Base-by-base conservation (phyloP, 1,284 basidiomycete species). In the Pseudozyma hubeiensis region DNA sequence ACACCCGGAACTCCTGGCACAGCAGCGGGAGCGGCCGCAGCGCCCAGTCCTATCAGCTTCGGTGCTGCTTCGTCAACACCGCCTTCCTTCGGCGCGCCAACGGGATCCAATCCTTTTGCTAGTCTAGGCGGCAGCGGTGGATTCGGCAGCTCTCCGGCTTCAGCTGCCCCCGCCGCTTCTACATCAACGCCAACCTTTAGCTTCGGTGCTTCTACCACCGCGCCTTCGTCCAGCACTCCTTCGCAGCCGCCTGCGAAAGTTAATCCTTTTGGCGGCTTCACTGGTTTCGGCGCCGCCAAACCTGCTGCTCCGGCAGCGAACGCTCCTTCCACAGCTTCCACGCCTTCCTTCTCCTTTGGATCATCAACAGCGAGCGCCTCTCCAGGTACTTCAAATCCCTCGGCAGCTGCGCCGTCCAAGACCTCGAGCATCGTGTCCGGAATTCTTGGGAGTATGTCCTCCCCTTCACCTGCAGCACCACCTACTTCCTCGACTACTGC, bases 261-360 rank as follows among this genome's bases (percentile, higher is more conserved):
- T 2, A 67, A 73, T 33, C 64, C 70, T 3, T 68, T 73, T 19
- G 64, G 60, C n/a, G 57, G 59, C 33, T 60, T 73, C 50, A 49
- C 60, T 2, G 64, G 63, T 7, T 60, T 64, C 11, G 59, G 60
- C 14, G 56, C 64, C 31, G 67, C 57, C 29, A 69, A 64, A 35
- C 48, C 63, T 34, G 59, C 53, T 48, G 50, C 50, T 31, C 35
- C 67, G 7, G 37, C 67, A 4, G 45, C 57, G 11, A 44, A 14
- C 35, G 7, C 63, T 41, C 17, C 53, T 7, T 33, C 64, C 0
- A 17, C 64, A 40, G 37, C 61, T 7, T 43, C 64, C 2, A 35
- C 64, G 0, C 35, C 60, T 13, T 43, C 69, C 16, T 43, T 54
- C 30, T 39, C 62, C 3, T 70, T 70, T 50, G 55, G 54, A 10